Conservation (phyloP, 2,329 filamentous ascomycete species). For the Trichoderma guizhouense region DNA sequence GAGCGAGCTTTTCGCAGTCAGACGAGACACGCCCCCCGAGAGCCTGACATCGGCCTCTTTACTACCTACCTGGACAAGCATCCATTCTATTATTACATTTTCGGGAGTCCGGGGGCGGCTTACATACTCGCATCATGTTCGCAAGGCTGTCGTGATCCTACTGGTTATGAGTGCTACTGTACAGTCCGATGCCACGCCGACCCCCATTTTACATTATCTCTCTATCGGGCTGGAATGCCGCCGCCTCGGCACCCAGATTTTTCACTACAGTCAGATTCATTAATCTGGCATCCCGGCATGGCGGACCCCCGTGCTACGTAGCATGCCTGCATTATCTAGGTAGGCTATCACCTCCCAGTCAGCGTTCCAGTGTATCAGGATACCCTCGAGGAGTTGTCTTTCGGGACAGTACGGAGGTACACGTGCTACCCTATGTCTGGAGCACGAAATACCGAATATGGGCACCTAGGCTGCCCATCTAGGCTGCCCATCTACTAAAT, state of each 20-base stretch:
- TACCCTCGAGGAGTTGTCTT: background rate
- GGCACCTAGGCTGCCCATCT: background rate
- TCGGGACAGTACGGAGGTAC: background rate
- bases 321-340: background rate
- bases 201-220: background rate
- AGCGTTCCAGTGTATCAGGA: background rate
- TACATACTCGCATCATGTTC: background rate
- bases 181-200: background rate
- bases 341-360: background rate
- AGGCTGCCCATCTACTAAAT: background rate
- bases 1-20: background rate
- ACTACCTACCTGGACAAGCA: background rate
- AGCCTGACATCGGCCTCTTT: background rate
- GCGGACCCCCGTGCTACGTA: constrained; percentile 9
- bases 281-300: constrained; percentile 15
- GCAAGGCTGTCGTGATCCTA: background rate
- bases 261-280: constrained; percentile 1
- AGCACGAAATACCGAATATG: background rate
- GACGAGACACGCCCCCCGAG: background rate
- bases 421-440: background rate
- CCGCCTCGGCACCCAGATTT: constrained; percentile 1
- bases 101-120: background rate
- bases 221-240: background rate
- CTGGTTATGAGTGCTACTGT: background rate
- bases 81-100: background rate